Percentiles rank a stretch among this genome's conserved stretches.
Conservation (phyloP, 352 stramenopile species). For the Globisporangium cederbergense region DNA sequence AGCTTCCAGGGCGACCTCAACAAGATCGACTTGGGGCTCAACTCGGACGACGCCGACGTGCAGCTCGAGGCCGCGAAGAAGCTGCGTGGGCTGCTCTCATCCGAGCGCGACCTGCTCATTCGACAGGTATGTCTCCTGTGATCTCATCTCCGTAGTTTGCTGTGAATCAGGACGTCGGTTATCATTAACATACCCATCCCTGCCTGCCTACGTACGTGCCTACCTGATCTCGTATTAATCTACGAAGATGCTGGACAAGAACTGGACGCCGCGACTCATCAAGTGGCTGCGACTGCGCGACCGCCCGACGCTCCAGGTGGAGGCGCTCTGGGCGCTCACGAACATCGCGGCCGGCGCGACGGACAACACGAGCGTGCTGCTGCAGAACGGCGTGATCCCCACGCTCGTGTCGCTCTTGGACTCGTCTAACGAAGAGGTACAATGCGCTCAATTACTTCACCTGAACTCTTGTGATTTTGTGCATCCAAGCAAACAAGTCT, state of each 20-base stretch:
- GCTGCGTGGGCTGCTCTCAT: slow-evolving; percentile 79
- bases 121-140: slow-evolving; percentile 48
- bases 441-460: slow-evolving; percentile 3
- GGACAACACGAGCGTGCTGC: slow-evolving; percentile 89
- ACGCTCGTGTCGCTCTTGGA: slow-evolving; percentile 89
- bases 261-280: slow-evolving; percentile 84
- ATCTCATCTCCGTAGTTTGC: background rate
- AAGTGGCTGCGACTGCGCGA: slow-evolving; percentile 81
- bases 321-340: slow-evolving; percentile 93
- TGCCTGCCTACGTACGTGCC: slow-evolving; percentile 1
- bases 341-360: slow-evolving; percentile 93
- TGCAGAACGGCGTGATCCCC: slow-evolving; percentile 91
- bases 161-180: slow-evolving; percentile 2
- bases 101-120: slow-evolving; percentile 81
- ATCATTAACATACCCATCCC: slow-evolving; percentile 3
- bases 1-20: slow-evolving; percentile 80
- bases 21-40: slow-evolving; percentile 76
- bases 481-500: background rate
- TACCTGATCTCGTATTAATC: background rate
- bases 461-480: slow-evolving; percentile 5
- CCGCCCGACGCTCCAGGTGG: slow-evolving; percentile 85
- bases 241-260: slow-evolving; percentile 84
- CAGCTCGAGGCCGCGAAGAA: slow-evolving; percentile 86
- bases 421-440: slow-evolving; percentile 89
- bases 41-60: slow-evolving; percentile 79